Percentiles rank a stretch among this genome's conserved stretches.
Evolutionary conservation across 192 early-diverging fungal species (phyloP).

Genomic region (Gryganskiella cystojenkinii): DNA sequence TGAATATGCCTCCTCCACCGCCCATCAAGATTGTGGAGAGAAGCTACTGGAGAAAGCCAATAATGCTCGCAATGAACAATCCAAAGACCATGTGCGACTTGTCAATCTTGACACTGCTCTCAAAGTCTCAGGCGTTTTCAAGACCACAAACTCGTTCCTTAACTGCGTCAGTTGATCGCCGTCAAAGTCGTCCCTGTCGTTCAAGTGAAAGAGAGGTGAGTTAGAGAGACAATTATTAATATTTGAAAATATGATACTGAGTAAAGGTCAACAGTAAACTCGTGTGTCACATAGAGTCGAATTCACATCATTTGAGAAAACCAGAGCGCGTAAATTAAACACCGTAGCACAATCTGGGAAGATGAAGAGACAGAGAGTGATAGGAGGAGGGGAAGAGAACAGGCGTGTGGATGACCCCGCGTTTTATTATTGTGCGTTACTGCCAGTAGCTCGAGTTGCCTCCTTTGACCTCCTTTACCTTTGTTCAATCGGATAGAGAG

Average conservation of each 20-base stretch:
- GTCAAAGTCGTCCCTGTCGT: constrained; percentile 25
- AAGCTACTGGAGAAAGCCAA: constrained; percentile 57
- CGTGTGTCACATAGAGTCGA: no score
- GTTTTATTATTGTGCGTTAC: no score
- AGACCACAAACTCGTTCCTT: constrained; percentile 32
- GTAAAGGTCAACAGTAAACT: constrained; percentile 23
- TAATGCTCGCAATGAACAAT: constrained; percentile 53
- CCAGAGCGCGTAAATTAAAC: no score
- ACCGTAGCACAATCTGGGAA: no score
- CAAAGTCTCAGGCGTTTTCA: constrained; percentile 44
- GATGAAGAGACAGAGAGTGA: no score
- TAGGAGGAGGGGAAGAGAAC: no score
- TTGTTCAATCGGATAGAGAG: no score
- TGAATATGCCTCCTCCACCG: constrained; percentile 43
- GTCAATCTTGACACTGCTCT: constrained; percentile 52
- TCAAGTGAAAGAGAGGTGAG: background rate
- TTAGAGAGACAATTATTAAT: background rate
- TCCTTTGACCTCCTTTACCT: no score
- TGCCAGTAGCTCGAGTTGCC: no score
- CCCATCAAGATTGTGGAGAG: constrained; percentile 54
- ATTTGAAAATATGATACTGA: no score
- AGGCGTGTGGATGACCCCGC: no score
- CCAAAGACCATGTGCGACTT: constrained; percentile 52
- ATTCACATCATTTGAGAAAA: no score
- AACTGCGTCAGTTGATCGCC: background rate